Percentiles rank a stretch among this genome's conserved stretches.
These are phyloP conservation scores for Marasmius sp. DNA, from an alignment of 1,284 basidiomycete species.

Conservation along the genomic window DNA sequence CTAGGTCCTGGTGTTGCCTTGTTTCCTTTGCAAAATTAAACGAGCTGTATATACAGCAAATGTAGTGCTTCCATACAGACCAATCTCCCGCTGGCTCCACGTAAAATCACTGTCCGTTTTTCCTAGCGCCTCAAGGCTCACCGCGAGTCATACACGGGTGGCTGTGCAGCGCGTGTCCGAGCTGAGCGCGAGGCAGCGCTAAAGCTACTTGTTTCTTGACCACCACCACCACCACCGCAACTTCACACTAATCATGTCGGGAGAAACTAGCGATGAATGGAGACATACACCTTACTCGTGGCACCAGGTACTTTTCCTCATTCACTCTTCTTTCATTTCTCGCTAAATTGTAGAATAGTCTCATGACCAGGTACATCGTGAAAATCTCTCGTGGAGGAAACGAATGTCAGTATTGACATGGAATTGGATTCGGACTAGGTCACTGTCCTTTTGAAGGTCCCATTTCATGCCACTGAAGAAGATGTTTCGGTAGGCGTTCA, in stretches of 20 bases:
- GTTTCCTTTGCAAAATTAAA: no score
- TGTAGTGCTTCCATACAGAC: no score
- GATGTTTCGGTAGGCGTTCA: slow-evolving; percentile 57
- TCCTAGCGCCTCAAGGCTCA: no score
- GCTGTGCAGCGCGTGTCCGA: no score
- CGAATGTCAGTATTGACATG: slow-evolving; percentile 7
- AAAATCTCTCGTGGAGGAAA: slow-evolving; percentile 9
- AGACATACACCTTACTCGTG: slow-evolving; percentile 44
- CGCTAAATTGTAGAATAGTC: slow-evolving; percentile 39
- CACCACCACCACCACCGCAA: no score
- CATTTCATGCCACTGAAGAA: slow-evolving; percentile 65
- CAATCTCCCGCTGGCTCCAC: no score
- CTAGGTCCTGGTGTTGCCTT: no score
- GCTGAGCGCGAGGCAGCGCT: no score
- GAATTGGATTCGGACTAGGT: slow-evolving; percentile 44
- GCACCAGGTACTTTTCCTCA: slow-evolving; percentile 49
- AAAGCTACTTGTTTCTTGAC: no score
- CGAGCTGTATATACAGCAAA: no score
- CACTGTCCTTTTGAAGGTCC: slow-evolving; percentile 74
- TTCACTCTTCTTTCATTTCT: slow-evolving; percentile 1
- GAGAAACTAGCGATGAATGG: slow-evolving; percentile 4
- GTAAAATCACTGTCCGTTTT: no score
- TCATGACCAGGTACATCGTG: slow-evolving; percentile 59
- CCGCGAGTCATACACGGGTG: no score
- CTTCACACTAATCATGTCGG: neutral